Conservation (phyloP, 73 alveolate genomes). For the Blepharisma japonicum region DNA sequence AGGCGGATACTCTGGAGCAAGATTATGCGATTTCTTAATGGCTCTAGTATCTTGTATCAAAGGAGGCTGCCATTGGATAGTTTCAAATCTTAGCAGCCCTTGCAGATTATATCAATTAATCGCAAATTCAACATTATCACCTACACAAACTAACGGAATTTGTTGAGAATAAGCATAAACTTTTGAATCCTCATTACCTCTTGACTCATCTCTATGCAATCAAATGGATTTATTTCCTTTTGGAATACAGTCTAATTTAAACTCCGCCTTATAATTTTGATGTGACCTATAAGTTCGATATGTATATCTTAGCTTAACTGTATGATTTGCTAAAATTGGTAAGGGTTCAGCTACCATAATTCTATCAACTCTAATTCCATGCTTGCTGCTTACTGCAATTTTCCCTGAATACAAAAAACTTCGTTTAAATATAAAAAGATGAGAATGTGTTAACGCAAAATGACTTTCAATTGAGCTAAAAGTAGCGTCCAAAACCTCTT, state of each 20-base stretch:
- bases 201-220: slow-evolving; percentile 26
- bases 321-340: background rate
- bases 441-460: slow-evolving; percentile 23
- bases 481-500: slow-evolving; percentile 17
- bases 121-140: slow-evolving; percentile 10
- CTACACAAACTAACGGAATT: slow-evolving; percentile 5
- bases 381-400: background rate
- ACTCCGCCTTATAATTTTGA: slow-evolving; percentile 10
- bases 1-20: slow-evolving; percentile 4
- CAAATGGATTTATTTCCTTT: background rate
- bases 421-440: slow-evolving; percentile 3
- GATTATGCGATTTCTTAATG: background rate
- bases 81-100: background rate
- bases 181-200: background rate
- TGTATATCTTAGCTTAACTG: slow-evolving; percentile 10
- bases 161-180: slow-evolving; percentile 1
- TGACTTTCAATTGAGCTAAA: slow-evolving; percentile 18
- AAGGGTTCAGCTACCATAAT: slow-evolving; percentile 5
- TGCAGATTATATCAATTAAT: slow-evolving; percentile 23
- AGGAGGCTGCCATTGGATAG: slow-evolving; percentile 29
- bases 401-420: background rate
- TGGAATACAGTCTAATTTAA: slow-evolving; percentile 20
- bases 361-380: slow-evolving; percentile 26
- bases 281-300: background rate
- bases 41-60: slow-evolving; percentile 19